phyloP scores from a whole-genome alignment of 2,329 filamentous ascomycete genomes.

The Hymenoscyphus infarciens region DNA sequence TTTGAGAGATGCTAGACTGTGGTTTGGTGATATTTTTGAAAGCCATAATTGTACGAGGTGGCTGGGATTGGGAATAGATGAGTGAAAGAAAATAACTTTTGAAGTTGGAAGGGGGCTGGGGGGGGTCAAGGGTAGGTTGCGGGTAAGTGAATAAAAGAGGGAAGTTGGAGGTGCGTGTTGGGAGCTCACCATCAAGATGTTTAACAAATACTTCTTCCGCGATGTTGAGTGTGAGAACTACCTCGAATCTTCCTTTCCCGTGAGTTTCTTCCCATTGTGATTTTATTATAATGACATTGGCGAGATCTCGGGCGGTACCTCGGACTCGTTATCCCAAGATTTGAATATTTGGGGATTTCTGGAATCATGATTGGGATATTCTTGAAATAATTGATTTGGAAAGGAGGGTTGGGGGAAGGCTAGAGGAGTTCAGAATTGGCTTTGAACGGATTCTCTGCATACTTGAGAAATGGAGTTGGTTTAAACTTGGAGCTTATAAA shows the following conservation, averaged over 20 bases:
- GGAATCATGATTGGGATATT: not conserved
- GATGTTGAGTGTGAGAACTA: conserved; percentile 37
- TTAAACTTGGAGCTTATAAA: not conserved
- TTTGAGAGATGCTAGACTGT: not conserved
- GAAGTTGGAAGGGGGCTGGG: not conserved
- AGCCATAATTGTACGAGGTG: not conserved
- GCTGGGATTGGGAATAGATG: not conserved
- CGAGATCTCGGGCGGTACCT: conserved; percentile 39
- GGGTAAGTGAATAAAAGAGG: too few species aligned
- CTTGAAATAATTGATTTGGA: not conserved
- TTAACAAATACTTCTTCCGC: conserved; percentile 24
- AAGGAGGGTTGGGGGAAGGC: not conserved
- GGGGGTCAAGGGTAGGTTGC: not conserved
- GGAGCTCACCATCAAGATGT: conserved; percentile 23
- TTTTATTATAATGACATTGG: conserved; percentile 29
- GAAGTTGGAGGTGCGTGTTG: too few species aligned
- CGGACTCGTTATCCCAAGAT: conserved; percentile 42
- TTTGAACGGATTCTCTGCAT: not conserved
- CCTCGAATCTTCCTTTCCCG: conserved; percentile 36
- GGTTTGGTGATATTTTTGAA: not conserved
- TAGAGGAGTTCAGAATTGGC: too few species aligned
- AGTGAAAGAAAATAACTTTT: not conserved
- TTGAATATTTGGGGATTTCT: conserved; percentile 33
- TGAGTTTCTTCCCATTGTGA: conserved; percentile 34
- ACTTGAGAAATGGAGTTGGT: not conserved